Conservation (phyloP, 2,329 filamentous ascomycete genomes). For the Nannizziopsis arthrosporioides region DNA sequence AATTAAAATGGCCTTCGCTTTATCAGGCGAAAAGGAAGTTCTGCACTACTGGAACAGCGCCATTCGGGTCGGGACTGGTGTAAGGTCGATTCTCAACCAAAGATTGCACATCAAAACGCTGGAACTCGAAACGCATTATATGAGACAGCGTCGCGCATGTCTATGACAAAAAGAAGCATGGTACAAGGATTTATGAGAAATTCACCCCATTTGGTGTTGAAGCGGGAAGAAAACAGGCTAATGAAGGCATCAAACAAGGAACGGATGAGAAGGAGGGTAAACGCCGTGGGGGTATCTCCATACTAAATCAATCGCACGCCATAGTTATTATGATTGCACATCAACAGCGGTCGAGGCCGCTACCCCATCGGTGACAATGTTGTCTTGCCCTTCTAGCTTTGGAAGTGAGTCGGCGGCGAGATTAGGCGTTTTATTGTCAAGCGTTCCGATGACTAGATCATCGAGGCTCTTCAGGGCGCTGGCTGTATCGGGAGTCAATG, state of each 20-base stretch:
- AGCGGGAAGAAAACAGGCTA: not conserved
- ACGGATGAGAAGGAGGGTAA: not conserved
- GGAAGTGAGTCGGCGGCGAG: not conserved
- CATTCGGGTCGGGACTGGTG: too few relatives aligned
- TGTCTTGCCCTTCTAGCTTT: conserved; percentile 3
- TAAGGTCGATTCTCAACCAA: too few relatives aligned
- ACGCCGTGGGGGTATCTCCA: conserved; percentile 5
- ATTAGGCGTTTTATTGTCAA: not conserved
- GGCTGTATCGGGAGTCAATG: conserved; percentile 1
- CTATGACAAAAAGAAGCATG: too few relatives aligned
- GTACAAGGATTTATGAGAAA: too few relatives aligned
- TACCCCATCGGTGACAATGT: not conserved
- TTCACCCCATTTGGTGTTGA: not conserved
- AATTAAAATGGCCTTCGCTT: too few relatives aligned
- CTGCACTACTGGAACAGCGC: too few relatives aligned
- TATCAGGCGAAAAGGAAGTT: too few relatives aligned
- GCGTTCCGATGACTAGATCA: not conserved
- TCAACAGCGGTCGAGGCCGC: not conserved
- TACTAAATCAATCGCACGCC: conserved; percentile 2
- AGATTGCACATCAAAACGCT: too few relatives aligned
- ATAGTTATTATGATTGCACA: conserved; percentile 1
- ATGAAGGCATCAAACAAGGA: not conserved
- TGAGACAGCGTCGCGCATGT: too few relatives aligned
- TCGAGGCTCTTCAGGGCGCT: conserved; percentile 4
- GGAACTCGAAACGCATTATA: too few relatives aligned